phyloP scores from a whole-genome alignment of 495 filamentous ascomycete genomes.

The Aspergillus diversus region DNA sequence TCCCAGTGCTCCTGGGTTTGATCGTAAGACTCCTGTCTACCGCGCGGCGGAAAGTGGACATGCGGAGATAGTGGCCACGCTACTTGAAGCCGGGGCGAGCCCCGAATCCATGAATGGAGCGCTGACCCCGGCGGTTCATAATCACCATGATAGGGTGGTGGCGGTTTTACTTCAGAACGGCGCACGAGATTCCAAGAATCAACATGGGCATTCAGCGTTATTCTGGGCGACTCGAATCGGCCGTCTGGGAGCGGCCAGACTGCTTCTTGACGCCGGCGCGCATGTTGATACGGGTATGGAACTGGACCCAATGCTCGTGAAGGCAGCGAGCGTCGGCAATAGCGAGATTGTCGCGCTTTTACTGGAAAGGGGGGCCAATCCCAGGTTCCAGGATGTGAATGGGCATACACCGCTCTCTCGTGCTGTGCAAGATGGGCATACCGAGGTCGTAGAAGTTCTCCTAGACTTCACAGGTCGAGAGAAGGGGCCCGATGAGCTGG shows the following conservation, averaged over 20 bases:
- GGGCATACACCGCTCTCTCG: slow-evolving; percentile 5
- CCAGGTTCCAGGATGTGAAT: background rate
- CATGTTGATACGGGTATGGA: background rate
- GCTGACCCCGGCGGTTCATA: background rate
- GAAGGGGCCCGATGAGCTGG: too few species aligned
- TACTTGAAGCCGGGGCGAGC: background rate
- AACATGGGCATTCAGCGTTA: slow-evolving; percentile 44
- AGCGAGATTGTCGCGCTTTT: slow-evolving; percentile 32
- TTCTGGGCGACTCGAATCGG: background rate
- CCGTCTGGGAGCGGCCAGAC: background rate
- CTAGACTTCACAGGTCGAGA: background rate
- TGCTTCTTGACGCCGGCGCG: background rate
- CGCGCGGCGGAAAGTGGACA: background rate
- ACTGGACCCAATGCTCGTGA: background rate
- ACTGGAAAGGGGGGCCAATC: slow-evolving; percentile 3
- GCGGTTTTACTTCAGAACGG: background rate
- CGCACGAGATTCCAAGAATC: background rate
- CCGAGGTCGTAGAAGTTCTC: background rate
- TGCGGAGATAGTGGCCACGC: background rate
- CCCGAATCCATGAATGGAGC: background rate
- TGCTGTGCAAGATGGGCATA: background rate
- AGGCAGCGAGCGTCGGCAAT: background rate
- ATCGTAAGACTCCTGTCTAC: background rate
- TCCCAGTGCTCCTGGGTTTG: background rate
- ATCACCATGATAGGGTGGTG: background rate